Evolutionary conservation across 805 yeast species (phyloP).

Genomic region (Lachancea lanzarotensis): DNA sequence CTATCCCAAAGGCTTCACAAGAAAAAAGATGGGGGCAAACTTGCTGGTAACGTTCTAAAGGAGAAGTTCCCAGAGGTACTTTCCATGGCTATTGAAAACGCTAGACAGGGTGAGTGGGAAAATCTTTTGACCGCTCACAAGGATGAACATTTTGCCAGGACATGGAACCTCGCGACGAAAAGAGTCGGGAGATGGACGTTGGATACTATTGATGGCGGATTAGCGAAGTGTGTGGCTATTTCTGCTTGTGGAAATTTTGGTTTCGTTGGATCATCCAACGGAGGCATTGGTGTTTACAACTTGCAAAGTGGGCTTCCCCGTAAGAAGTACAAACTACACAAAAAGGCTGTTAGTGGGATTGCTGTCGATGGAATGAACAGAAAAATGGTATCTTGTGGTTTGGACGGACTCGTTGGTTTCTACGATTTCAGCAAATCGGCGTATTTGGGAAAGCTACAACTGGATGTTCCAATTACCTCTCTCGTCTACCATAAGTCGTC

Average conservation of each 20-base stretch:
- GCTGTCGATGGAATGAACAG: conserved; percentile 87
- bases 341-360: conserved; percentile 79
- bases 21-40: conserved; percentile 40
- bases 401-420: conserved; percentile 85
- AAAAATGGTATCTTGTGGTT: conserved; percentile 76
- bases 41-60: conserved; percentile 52
- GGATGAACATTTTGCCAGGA: conserved; percentile 75
- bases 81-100: conserved; percentile 61
- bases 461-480: conserved; percentile 72
- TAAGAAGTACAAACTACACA: conserved; percentile 62
- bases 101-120: conserved; percentile 89
- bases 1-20: conserved; percentile 67
- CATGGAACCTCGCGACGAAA: conserved; percentile 79
- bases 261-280: conserved; percentile 79
- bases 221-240: conserved; percentile 67
- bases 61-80: conserved; percentile 75
- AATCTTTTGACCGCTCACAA: conserved; percentile 84
- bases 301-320: conserved; percentile 85
- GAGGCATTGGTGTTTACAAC: conserved; percentile 81
- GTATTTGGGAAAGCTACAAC: conserved; percentile 55
- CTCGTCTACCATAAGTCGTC: conserved; percentile 76
- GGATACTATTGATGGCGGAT: conserved; percentile 68
- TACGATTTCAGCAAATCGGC: conserved; percentile 73
- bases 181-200: conserved; percentile 72
- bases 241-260: conserved; percentile 96